Evolutionary conservation across 441 rosid genomes (phyloP), one percentile per base, ranked within the genome.

Genomic region (Syzygium syzygioides): DNA sequence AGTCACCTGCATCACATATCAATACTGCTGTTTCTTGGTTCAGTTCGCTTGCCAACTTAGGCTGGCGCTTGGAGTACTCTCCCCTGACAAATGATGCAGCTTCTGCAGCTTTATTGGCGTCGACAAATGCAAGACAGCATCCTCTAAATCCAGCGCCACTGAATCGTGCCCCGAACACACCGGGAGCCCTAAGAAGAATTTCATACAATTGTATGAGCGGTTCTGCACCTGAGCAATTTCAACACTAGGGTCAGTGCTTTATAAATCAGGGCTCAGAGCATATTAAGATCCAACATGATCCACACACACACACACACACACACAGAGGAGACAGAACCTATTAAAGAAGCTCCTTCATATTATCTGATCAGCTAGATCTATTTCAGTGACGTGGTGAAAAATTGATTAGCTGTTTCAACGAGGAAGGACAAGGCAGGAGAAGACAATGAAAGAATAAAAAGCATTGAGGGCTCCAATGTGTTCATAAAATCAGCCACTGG

Each of bases 91-190:
- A 96, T 60, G 93, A 71, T 71, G 95, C 97, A 52, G 98, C 99
- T 90, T 90, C 95, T 86, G 86, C 92, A 6, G 99, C 98, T 50
- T 68, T 87, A 59, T 91, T 92, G 23, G 94, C 91, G 56, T 93
- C 97, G 30, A 96, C 99, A 66, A 96, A 91, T 84, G 97, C 99
- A 9, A 98, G 87, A 90, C 99, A 98, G 89, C 99, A 98, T 86
- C 99, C 99, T 91, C 99, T 92, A 86, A 98, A 96, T 76, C 99
- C 99, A 17, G 99, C 99, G 50, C 99, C 99, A 85, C 99, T 96
- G 92, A 97, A 97, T 57, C 99, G 95, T 3, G 98, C 95, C 55
- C 99, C 99, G 25, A 89, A 92, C 71, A 95, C 95, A 4, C 99
- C 99, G 1, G 96, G 98, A 25, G 99, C 96, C 88, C 90, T 89